Evolutionary conservation across 169 alveolate species (phyloP).

Genomic region (Cryptosporidium ubiquitum): DNA sequence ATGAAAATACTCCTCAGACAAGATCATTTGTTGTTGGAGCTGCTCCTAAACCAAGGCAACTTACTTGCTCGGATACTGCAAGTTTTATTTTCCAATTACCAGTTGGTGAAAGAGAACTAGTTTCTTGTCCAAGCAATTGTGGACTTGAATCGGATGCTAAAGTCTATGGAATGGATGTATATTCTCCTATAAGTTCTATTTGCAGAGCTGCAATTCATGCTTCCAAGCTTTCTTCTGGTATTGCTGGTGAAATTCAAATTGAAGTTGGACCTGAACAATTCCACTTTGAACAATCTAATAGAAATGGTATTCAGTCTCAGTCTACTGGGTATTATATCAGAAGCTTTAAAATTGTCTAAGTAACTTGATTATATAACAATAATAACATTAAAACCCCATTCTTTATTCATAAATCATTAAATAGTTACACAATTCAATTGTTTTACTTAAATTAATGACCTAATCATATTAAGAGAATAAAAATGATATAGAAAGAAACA

Average conservation of each 20-base stretch:
- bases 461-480: neutral
- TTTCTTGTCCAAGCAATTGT: slow-evolving; percentile 76
- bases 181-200: slow-evolving; percentile 87
- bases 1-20: slow-evolving; percentile 52
- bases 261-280: slow-evolving; percentile 73
- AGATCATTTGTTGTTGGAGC: slow-evolving; percentile 85
- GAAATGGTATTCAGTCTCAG: slow-evolving; percentile 64
- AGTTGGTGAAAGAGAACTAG: slow-evolving; percentile 64
- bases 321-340: slow-evolving; percentile 70
- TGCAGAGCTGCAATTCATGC: slow-evolving; percentile 92
- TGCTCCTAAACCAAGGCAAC: slow-evolving; percentile 80
- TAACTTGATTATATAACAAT: neutral
- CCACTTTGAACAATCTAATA: slow-evolving; percentile 69
- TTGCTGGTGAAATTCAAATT: slow-evolving; percentile 61
- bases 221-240: slow-evolving; percentile 32
- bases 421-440: neutral
- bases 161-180: slow-evolving; percentile 82
- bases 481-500: neutral
- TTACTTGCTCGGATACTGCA: slow-evolving; percentile 51
- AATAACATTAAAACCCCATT: neutral
- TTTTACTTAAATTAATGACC: neutral
- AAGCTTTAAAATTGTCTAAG: slow-evolving; percentile 65
- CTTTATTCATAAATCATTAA: neutral
- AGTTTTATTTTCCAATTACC: slow-evolving; percentile 62
- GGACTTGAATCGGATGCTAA: slow-evolving; percentile 74